Evolutionary conservation across 2,329 filamentous ascomycete genomes (phyloP).

Genomic region (Rutstroemia sp.): DNA sequence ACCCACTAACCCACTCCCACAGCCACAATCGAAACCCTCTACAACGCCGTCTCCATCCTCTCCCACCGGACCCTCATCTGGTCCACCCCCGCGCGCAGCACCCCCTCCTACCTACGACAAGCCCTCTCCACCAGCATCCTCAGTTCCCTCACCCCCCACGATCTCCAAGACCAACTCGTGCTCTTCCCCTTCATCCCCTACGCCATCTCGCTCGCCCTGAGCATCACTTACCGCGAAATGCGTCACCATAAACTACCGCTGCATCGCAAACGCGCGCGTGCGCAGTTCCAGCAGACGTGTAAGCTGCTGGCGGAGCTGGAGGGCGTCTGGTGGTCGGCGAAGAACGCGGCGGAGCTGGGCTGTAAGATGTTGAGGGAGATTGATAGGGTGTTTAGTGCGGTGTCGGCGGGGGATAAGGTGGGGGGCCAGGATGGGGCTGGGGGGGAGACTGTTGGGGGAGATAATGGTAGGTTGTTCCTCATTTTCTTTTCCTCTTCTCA

Average conservation of each 20-base stretch:
- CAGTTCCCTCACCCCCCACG: conserved; percentile 14
- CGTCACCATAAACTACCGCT: conserved; percentile 51
- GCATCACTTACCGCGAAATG: conserved; percentile 58
- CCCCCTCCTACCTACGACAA: conserved; percentile 20
- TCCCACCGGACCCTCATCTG: conserved; percentile 41
- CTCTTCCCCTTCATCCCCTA: conserved; percentile 54
- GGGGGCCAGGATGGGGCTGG: not conserved
- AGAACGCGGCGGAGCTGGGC: conserved; percentile 24
- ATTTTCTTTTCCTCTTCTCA: too few relatives aligned
- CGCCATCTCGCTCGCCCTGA: conserved; percentile 52
- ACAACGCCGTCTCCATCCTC: conserved; percentile 56
- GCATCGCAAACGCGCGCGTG: conserved; percentile 48
- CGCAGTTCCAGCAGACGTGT: conserved; percentile 47
- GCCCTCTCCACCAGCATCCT: conserved; percentile 17
- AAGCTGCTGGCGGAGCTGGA: conserved; percentile 44
- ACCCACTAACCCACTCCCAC: not conserved
- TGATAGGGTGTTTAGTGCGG: conserved; percentile 17
- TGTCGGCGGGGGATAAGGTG: conserved; percentile 3
- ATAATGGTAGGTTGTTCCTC: too few relatives aligned
- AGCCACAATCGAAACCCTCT: conserved; percentile 56
- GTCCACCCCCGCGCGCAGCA: conserved; percentile 16
- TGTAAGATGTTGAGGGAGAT: conserved; percentile 21
- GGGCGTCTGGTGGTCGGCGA: conserved; percentile 50
- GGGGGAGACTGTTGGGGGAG: too few relatives aligned
- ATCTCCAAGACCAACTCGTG: conserved; percentile 33